A percentile compares a stretch with the other conserved stretches of the same genome.
phyloP scores from a whole-genome alignment of 768 basidiomycete species.

The Ephemerocybe angulata region DNA sequence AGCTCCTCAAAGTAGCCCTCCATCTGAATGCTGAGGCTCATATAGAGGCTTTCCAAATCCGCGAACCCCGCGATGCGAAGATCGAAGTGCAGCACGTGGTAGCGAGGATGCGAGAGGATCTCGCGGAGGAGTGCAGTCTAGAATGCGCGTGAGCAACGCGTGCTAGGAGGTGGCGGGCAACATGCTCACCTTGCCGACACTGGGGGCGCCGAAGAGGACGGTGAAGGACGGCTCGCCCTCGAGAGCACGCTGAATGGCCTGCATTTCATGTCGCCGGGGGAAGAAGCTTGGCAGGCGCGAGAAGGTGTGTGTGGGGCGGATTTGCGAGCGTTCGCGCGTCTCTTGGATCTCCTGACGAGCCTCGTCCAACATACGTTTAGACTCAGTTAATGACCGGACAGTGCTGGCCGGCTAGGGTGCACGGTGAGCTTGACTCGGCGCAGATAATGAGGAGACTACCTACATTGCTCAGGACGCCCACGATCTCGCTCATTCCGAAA shows the following conservation, averaged over 20 bases:
- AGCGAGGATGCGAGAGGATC: constrained; percentile 62
- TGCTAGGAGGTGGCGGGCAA: background rate
- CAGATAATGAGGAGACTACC: constrained; percentile 19
- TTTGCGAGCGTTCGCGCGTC: constrained; percentile 59
- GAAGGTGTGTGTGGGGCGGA: constrained; percentile 74
- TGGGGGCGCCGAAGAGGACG: constrained; percentile 75
- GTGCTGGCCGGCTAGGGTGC: constrained; percentile 67
- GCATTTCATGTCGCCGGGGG: constrained; percentile 61
- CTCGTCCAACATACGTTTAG: constrained; percentile 71
- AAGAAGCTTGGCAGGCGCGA: constrained; percentile 74
- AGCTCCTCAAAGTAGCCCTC: constrained; percentile 74
- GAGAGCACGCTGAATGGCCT: constrained; percentile 60
- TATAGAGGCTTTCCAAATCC: constrained; percentile 73
- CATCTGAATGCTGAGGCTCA: constrained; percentile 75
- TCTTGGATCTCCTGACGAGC: constrained; percentile 73
- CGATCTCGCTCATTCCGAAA: constrained; percentile 77
- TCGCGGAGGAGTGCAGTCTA: constrained; percentile 79
- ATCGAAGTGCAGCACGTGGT: constrained; percentile 82
- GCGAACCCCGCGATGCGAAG: constrained; percentile 82
- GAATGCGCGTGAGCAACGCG: constrained; percentile 1
- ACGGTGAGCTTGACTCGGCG: background rate
- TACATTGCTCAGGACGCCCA: constrained; percentile 74
- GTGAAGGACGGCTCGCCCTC: constrained; percentile 77
- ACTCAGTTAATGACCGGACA: constrained; percentile 75
- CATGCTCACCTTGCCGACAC: constrained; percentile 66